phyloP scores from a whole-genome alignment of 108 stramenopile species.

The Chaetoceros muelleri region DNA sequence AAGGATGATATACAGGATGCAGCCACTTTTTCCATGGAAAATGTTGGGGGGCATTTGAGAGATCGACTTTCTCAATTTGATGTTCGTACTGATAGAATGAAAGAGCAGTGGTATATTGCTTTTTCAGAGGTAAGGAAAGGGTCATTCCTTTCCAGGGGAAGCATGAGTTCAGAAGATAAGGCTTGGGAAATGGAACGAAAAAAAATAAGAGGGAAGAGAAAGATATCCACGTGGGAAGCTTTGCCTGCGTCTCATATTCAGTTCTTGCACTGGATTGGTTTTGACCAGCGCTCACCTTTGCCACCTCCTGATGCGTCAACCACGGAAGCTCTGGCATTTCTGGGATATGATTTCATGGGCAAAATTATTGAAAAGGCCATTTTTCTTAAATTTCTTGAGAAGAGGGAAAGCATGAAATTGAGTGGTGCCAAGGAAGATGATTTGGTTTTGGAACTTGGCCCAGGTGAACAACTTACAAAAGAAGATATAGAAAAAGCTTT shows the following conservation, averaged over 20 bases:
- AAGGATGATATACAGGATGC: constrained; percentile 6
- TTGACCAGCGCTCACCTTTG: constrained; percentile 41
- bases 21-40: no score
- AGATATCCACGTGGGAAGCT: constrained; percentile 34
- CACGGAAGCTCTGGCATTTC: constrained; percentile 65
- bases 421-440: constrained; percentile 2
- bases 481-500: constrained; percentile 43
- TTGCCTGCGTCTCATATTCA: constrained; percentile 35
- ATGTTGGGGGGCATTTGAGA: constrained; percentile 36
- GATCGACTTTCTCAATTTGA: constrained; percentile 66
- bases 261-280: constrained; percentile 79
- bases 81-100: constrained; percentile 58
- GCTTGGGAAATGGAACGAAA: constrained; percentile 32
- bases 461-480: constrained; percentile 35
- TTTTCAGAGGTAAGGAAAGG: constrained; percentile 61
- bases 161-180: constrained; percentile 10
- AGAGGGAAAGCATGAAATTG: not conserved
- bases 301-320: constrained; percentile 63
- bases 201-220: constrained; percentile 18
- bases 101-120: constrained; percentile 44
- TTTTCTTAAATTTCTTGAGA: constrained; percentile 10
- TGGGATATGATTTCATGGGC: constrained; percentile 72
- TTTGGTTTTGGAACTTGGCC: constrained; percentile 32
- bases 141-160: constrained; percentile 36
- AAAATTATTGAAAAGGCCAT: constrained; percentile 71